Conservation (phyloP, 306 rosid species). For the Albizia julibrissin region DNA sequence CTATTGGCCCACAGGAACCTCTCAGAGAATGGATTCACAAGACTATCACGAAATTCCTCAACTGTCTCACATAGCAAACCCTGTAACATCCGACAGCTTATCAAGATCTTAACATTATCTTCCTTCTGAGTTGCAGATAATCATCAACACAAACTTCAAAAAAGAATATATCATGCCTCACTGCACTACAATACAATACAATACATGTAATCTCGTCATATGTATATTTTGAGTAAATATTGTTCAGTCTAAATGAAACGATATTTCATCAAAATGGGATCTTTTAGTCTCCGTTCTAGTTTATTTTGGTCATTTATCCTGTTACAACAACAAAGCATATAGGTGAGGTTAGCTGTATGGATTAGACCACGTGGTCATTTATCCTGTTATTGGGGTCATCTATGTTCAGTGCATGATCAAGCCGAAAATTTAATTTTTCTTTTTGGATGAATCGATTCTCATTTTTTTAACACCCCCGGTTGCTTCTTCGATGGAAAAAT, state of each 20-base stretch:
- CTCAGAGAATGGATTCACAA: conserved; percentile 80
- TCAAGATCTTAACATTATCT: conserved; percentile 1
- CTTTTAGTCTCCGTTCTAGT: neutral
- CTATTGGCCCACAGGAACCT: conserved; percentile 91
- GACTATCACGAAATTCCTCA: conserved; percentile 64
- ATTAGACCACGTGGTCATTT: neutral
- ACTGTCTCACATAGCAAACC: conserved; percentile 82
- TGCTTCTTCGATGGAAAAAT: neutral
- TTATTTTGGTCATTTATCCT: neutral
- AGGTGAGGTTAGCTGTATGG: too few species aligned
- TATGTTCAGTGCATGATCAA: neutral
- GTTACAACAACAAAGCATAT: neutral
- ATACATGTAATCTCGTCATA: neutral
- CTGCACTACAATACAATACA: neutral
- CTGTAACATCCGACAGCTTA: conserved; percentile 40
- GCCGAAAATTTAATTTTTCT: neutral
- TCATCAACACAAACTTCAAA: neutral
- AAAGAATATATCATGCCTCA: neutral
- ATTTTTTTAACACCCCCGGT: neutral
- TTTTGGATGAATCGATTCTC: neutral
- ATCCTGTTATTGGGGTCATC: neutral
- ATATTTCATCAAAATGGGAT: neutral
- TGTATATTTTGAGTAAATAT: neutral
- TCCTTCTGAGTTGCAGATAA: neutral
- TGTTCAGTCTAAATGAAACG: neutral